Evolutionary conservation across 306 rosid species (phyloP), one percentile per base, ranked within the genome.

Genomic region (Castanea crenata): DNA sequence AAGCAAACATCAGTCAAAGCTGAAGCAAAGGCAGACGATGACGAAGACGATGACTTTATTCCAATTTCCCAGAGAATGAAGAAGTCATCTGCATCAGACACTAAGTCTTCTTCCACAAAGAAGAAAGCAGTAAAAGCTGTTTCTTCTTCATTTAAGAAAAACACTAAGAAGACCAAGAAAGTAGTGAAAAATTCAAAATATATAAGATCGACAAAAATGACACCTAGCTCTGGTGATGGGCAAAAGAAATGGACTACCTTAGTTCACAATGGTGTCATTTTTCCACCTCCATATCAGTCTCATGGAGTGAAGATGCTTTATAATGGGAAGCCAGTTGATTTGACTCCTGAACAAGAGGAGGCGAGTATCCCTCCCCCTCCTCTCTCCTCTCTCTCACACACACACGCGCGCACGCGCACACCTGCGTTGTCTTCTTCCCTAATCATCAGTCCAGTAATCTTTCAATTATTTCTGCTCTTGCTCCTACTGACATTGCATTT

Each of bases 281-380:
- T 96, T 73, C 99, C 99, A 68, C 99, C 98, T 75, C 79, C 92
- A 16, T 96, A 96, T 84, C 79, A 82, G 78, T 86, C 90, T 72
- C 99, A 96, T 76, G 89, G 93, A 67, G 79, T 93, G 59, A 93
- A 91, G 87, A 87, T 96, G 86, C 89, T 89, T 8, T 93, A 87
- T 62, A 93, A 90, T 81, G 96, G 96, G 71, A 89, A 81, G 82
- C 93, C 90, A 27, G 97, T 93, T 78, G 81, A 65, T 85, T 88
- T 96, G 90, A 91, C 91, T 81, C 93, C 93, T 74, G 89, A 61
- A 55, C 98, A 95, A 90, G 99, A 95, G 87, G 99, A 95, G 99
- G 99, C 89, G 70, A 16, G 78, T 46, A 74, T 21, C 65, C 32
- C 65, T 21, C 65, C 31, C 34, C 3, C 67, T 12, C 16, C 2